Percentiles rank a stretch among this genome's conserved stretches.
phyloP scores from a whole-genome alignment of 768 basidiomycete genomes.

The Termitomyces sp. region DNA sequence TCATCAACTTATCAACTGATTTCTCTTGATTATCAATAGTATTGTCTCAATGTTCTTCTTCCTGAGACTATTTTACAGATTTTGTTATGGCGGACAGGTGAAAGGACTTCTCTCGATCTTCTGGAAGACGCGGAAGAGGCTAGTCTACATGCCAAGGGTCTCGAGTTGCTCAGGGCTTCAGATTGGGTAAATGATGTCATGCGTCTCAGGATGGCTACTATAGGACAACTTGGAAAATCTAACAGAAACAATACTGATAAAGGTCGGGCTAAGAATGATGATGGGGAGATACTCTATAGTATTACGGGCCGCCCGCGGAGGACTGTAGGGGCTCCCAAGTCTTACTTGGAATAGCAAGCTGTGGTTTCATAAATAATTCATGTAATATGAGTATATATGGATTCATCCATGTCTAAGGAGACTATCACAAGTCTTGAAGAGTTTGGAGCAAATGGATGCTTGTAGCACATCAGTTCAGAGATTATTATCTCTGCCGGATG shows the following conservation, averaged over 20 bases:
- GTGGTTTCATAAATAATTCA: background rate
- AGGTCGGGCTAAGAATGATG: background rate
- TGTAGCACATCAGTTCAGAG: too few relatives aligned
- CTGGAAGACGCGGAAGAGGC: slow-evolving; percentile 51
- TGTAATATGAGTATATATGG: background rate
- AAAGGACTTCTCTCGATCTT: slow-evolving; percentile 44
- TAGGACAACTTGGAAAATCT: slow-evolving; percentile 21
- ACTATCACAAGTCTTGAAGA: too few relatives aligned
- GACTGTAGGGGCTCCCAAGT: slow-evolving; percentile 16
- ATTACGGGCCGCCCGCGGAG: slow-evolving; percentile 20
- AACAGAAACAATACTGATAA: slow-evolving; percentile 8
- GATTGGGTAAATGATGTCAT: slow-evolving; percentile 70
- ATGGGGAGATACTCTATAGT: slow-evolving; percentile 3
- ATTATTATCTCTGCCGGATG: too few relatives aligned
- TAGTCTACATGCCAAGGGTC: slow-evolving; percentile 43
- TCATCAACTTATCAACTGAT: background rate
- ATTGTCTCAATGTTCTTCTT: slow-evolving; percentile 65
- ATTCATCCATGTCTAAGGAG: too few relatives aligned
- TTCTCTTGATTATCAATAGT: slow-evolving; percentile 31
- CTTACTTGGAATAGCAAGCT: slow-evolving; percentile 19
- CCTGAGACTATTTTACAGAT: slow-evolving; percentile 70
- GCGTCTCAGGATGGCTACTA: slow-evolving; percentile 28
- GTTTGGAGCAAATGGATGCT: too few relatives aligned
- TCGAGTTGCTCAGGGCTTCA: slow-evolving; percentile 40
- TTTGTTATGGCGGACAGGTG: slow-evolving; percentile 64